Conservation (phyloP, 2,329 filamentous ascomycete genomes). For the Teratosphaeria epicoccoides region DNA sequence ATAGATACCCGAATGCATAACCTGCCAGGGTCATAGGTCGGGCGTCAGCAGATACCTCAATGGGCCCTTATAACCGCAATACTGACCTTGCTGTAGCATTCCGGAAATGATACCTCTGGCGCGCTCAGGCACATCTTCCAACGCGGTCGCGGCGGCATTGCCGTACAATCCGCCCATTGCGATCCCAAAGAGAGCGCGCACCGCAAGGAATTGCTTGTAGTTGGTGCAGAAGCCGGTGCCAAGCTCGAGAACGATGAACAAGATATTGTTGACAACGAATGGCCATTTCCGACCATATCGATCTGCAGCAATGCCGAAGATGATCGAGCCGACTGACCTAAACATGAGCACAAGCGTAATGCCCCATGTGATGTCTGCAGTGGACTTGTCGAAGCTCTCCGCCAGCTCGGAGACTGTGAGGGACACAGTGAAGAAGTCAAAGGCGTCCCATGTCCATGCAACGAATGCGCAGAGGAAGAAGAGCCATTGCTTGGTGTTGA, state of each 20-base stretch:
- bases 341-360: constrained; percentile 50
- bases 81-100: constrained; percentile 52
- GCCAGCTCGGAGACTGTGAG: constrained; percentile 45
- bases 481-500: constrained; percentile 48
- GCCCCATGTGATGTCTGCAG: constrained; percentile 51
- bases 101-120: constrained; percentile 52
- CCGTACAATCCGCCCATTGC: constrained; percentile 56
- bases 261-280: constrained; percentile 49
- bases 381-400: constrained; percentile 42
- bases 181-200: constrained; percentile 51
- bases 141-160: constrained; percentile 50
- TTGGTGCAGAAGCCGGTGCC: constrained; percentile 50
- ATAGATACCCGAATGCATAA: constrained; percentile 54
- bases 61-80: too few species aligned
- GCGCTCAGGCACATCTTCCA: constrained; percentile 50
- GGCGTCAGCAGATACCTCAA: too few species aligned
- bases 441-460: constrained; percentile 46
- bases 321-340: constrained; percentile 47
- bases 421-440: constrained; percentile 54
- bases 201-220: constrained; percentile 48
- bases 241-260: constrained; percentile 52
- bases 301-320: constrained; percentile 39
- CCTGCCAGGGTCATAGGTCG: too few species aligned
- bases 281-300: constrained; percentile 31
- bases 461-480: constrained; percentile 41